Percentiles rank a stretch among this genome's conserved stretches.
phyloP scores from a whole-genome alignment of 371 early-diverging fungal genomes.

The Mucor irregularis region DNA sequence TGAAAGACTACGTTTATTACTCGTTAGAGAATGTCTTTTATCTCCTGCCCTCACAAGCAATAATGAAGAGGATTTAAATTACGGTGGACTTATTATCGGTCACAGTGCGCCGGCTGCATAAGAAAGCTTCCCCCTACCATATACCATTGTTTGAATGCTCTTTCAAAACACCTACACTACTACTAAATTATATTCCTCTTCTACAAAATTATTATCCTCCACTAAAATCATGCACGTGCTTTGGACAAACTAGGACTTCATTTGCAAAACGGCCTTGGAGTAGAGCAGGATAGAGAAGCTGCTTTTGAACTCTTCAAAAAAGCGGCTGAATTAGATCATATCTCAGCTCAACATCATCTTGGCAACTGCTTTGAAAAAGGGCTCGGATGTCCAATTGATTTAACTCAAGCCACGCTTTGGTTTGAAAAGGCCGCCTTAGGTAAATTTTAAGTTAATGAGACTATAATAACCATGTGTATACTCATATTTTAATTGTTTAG shows the following conservation, averaged over 20 bases:
- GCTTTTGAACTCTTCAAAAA: slow-evolving; percentile 61
- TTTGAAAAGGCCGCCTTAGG: slow-evolving; percentile 65
- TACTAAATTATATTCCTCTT: too few species aligned
- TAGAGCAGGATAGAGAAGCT: slow-evolving; percentile 47
- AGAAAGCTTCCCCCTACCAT: too few species aligned
- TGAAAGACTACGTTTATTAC: slow-evolving; percentile 52
- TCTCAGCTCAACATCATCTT: slow-evolving; percentile 61
- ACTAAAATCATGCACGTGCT: slow-evolving; percentile 69
- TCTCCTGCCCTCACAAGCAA: slow-evolving; percentile 11
- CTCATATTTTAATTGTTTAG: slow-evolving; percentile 14
- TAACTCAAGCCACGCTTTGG: slow-evolving; percentile 62
- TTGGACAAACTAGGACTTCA: slow-evolving; percentile 85
- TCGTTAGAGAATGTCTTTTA: slow-evolving; percentile 51
- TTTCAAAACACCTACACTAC: too few species aligned
- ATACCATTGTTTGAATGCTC: too few species aligned
- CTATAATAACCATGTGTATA: neutral
- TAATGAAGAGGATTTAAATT: slow-evolving; percentile 23
- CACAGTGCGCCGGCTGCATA: slow-evolving; percentile 35
- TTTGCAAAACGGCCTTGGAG: slow-evolving; percentile 76
- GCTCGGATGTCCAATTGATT: slow-evolving; percentile 55
- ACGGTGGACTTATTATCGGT: slow-evolving; percentile 23
- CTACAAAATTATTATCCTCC: too few species aligned
- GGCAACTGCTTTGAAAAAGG: slow-evolving; percentile 69
- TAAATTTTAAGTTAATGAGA: slow-evolving; percentile 5
- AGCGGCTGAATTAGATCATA: slow-evolving; percentile 65